Conservation (phyloP, 371 early-diverging fungal species). For the Haplosporangium sp. region DNA sequence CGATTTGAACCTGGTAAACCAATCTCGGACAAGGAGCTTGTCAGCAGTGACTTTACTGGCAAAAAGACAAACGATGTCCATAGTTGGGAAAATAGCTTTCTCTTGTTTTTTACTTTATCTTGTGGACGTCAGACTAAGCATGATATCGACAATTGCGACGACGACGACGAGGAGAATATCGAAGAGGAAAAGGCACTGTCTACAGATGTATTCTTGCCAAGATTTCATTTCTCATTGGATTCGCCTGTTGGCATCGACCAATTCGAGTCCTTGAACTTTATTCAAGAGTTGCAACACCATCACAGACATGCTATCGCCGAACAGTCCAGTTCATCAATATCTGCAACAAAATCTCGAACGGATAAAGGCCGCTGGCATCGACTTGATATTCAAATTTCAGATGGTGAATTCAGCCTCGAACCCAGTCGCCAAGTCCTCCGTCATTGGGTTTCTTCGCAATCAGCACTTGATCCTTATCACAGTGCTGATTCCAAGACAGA, state of each 20-base stretch:
- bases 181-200: conserved; percentile 10
- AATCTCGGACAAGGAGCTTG: conserved; percentile 11
- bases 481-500: conserved; percentile 18
- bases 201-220: conserved; percentile 49
- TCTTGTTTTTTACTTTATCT: conserved; percentile 17
- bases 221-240: conserved; percentile 47
- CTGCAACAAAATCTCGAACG: not conserved
- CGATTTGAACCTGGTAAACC: conserved; percentile 44
- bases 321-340: not conserved
- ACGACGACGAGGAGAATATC: not conserved
- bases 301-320: not conserved
- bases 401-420: conserved; percentile 22
- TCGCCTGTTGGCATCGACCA: conserved; percentile 37
- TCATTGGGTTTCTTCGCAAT: conserved; percentile 29
- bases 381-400: conserved; percentile 40
- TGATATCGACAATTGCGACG: not conserved
- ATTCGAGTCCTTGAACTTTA: conserved; percentile 33
- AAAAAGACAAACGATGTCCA: conserved; percentile 37
- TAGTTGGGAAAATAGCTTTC: conserved; percentile 45
- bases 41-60: conserved; percentile 18
- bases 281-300: conserved; percentile 22
- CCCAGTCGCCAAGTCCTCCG: conserved; percentile 30
- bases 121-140: conserved; percentile 32
- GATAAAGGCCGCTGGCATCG: conserved; percentile 52
- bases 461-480: conserved; percentile 19